Evolutionary conservation across 108 stramenopile genomes (phyloP), one percentile per base, ranked within the genome.

Genomic region (Cylindrotheca fusiformis): DNA sequence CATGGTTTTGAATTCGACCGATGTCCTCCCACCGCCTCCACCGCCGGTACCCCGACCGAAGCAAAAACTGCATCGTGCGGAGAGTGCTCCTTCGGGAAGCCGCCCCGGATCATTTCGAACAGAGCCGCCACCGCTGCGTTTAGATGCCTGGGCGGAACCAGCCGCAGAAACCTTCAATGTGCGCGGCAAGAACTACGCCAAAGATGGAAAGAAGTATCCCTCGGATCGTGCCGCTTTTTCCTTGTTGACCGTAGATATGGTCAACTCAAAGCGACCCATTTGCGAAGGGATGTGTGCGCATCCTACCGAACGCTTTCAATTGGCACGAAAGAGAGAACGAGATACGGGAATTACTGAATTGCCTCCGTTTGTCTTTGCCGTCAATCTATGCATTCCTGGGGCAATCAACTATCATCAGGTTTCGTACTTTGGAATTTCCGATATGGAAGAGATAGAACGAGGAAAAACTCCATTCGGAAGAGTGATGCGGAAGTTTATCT

Each of bases 231-330:
- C 83, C 52, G 76, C 86, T 61, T 95, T 96, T 59, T 77, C 70
- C 14, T 68, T 96, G 17, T 60, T 94, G 52, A 78, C 93, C 2
- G 85, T 86, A 6, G 96, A 96, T 67, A 32, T 96, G 46, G 75
- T 96, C 5, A 79, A 93, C 67, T 55, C 72, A 1, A 69, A 71
- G 22, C 59, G 55, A 4, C 82, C 86, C 12, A 77, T 90, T 20
- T 68, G 75, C 67, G 76, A 71, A 32, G 91, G 94, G 26, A 77
- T 96, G 63, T 93, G 92, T 56, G 72, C 60, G 23, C 90, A 95
- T 55, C 92, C 92, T 0, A 71, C 69, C 2, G 92, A 96, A 55
- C 86, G 95, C 8, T 81, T 96, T 19, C 90, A 95, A 63, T 30
- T 64, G 53, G 93, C 93, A 1, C 58, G 88, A 23, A 48, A 56